A percentile compares a stretch with the other conserved stretches of the same genome.
phyloP scores from a whole-genome alignment of 2,329 filamentous ascomycete species.

The Aspergillus chevalieri region DNA sequence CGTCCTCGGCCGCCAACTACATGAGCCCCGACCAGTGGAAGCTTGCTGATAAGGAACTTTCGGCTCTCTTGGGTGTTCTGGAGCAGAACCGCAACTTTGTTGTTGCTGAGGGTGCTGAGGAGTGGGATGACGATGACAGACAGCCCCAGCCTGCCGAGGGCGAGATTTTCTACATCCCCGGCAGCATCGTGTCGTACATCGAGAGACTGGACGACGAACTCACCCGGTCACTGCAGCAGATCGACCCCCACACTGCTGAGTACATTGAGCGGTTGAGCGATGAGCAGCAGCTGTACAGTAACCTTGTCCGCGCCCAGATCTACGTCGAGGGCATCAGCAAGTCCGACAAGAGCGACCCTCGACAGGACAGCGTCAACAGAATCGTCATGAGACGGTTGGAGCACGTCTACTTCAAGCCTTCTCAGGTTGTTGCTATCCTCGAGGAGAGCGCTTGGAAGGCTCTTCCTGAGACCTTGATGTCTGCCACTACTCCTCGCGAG shows the following conservation, averaged over 20 bases:
- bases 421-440: constrained; percentile 85
- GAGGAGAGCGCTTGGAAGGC: constrained; percentile 92
- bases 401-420: constrained; percentile 98
- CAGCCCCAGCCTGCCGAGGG: constrained; percentile 65
- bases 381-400: constrained; percentile 90
- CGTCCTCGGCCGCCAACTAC: constrained; percentile 63
- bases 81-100: constrained; percentile 74
- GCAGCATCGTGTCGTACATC: constrained; percentile 87
- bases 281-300: constrained; percentile 83
- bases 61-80: constrained; percentile 68
- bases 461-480: constrained; percentile 64
- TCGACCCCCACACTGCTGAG: constrained; percentile 96
- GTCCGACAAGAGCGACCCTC: constrained; percentile 61
- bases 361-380: constrained; percentile 85
- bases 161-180: constrained; percentile 83
- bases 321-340: constrained; percentile 80
- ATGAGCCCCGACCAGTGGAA: constrained; percentile 99
- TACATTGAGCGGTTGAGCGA: constrained; percentile 94
- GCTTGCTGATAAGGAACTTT: constrained; percentile 80
- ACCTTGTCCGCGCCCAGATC: constrained; percentile 78
- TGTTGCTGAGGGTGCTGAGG: constrained; percentile 85
- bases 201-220: constrained; percentile 97
- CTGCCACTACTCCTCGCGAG: constrained; percentile 69
- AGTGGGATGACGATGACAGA: constrained; percentile 99
- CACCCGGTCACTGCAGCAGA: constrained; percentile 90